Evolutionary conservation across 2,329 filamentous ascomycete genomes (phyloP), one percentile per base, ranked within the genome.

Genomic region (Trichoderma sp.): DNA sequence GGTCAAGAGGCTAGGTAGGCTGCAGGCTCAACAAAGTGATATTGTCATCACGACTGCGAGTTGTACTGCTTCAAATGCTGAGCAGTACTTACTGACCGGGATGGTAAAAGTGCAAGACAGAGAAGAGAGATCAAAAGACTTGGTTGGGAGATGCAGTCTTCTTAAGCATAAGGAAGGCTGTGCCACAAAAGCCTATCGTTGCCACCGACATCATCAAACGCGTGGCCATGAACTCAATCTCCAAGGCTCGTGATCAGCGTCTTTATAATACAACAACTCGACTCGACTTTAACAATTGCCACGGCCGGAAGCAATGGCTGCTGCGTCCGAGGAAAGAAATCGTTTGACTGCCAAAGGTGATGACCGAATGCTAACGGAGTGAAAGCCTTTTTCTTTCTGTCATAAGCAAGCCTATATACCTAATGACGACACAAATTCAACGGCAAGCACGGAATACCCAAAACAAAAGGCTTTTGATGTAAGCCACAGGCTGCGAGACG

Each of bases 191-290:
- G 49, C 39, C 55, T 46, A 66, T 32, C 26, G 1, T 59, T 49
- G 64, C 64, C 64, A 66, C 64, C 64, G 54, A 59, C 63, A 58
- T 66, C 63, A 66, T 54, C 8, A 49, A 56, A 58, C 34, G 56
- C 39, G 39, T 43, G 34, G 32, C 21, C 30, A 10, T 43, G 10
- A 26, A 59, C 10, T 43, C 21, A 59, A 24, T 18, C 34, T 14
- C n/a, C 14, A 66, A 59, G 28, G 3, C 37, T 24, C 6, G 32
- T 18, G 60, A 55, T 64, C 18, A 64, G 3, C 5, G n/a, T 32
- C 8, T 37, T 21, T 10, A 24, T 2, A 10, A 63, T 37, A 13
- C 43, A 37, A 14, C 30, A 37, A 7, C 5, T 52, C 28, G 18
- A 37, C 2, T 63, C 8, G n/a, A 16, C 1, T 18, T 61, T 30